These are phyloP conservation scores for Hibiscus trionum DNA, from an alignment of 345 rosid genomes.

Conservation along the genomic window DNA sequence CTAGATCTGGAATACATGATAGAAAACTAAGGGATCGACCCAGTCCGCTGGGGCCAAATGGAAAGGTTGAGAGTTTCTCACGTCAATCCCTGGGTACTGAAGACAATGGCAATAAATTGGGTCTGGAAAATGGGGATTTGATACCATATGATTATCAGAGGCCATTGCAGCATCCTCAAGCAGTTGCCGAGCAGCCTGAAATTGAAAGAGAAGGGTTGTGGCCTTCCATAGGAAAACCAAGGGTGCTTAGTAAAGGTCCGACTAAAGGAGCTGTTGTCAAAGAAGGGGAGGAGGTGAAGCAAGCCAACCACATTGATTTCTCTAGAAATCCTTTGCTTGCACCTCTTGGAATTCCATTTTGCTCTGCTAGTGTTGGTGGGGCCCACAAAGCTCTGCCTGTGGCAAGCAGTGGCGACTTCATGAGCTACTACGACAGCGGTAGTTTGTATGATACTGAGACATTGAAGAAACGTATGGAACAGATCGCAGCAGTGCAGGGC, in stretches of 20 bases:
- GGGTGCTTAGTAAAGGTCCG: constrained; percentile 33
- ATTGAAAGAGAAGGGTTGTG: constrained; percentile 36
- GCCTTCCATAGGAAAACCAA: constrained; percentile 28
- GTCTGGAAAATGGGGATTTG: constrained; percentile 56
- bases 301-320: constrained; percentile 27
- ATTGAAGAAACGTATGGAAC: constrained; percentile 75
- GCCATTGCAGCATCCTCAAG: constrained; percentile 41
- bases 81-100: constrained; percentile 42
- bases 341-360: constrained; percentile 75
- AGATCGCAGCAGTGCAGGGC: constrained; percentile 65
- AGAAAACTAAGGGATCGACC: constrained; percentile 68
- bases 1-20: constrained; percentile 57
- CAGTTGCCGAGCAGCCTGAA: constrained; percentile 44
- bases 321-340: constrained; percentile 51
- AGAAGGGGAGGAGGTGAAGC: constrained; percentile 51
- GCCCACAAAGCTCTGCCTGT: constrained; percentile 43
- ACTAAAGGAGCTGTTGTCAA: constrained; percentile 26
- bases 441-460: constrained; percentile 53
- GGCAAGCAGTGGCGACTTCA: constrained; percentile 28
- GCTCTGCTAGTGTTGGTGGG: constrained; percentile 63
- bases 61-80: constrained; percentile 55
- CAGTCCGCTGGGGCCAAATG: constrained; percentile 75
- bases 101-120: constrained; percentile 34
- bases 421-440: constrained; percentile 58
- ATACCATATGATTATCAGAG: constrained; percentile 56